Percentiles rank a stretch among this genome's conserved stretches.
Evolutionary conservation across 352 stramenopile genomes (phyloP).

Genomic region (Globisporangium cederbergense): DNA sequence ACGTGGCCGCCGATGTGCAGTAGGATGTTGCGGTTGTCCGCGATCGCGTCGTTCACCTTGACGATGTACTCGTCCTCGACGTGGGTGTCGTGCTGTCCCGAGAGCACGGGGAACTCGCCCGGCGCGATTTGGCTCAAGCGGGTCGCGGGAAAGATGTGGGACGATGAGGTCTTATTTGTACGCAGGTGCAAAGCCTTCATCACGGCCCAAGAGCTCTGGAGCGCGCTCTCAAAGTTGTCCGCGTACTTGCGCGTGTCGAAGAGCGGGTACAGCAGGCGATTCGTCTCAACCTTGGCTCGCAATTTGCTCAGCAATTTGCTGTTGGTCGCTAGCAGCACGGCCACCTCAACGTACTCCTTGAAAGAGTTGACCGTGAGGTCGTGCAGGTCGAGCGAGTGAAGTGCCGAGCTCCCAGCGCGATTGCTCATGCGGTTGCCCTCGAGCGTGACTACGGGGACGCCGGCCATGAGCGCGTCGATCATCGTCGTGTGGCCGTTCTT

Average conservation of each 20-base stretch:
- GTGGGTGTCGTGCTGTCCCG: slow-evolving; percentile 31
- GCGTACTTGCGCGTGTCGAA: slow-evolving; percentile 70
- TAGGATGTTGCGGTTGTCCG: slow-evolving; percentile 29
- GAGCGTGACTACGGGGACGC: slow-evolving; percentile 69
- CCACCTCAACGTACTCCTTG: slow-evolving; percentile 82
- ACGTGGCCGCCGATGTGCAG: slow-evolving; percentile 64
- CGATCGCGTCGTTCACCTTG: slow-evolving; percentile 29
- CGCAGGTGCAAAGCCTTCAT: slow-evolving; percentile 18
- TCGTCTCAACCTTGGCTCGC: slow-evolving; percentile 35
- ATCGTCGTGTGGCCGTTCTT: slow-evolving; percentile 87
- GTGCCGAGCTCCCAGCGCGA: slow-evolving; percentile 51
- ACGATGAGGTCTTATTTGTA: background rate
- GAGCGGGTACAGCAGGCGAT: slow-evolving; percentile 42
- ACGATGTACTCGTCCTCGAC: slow-evolving; percentile 36
- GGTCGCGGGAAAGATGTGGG: slow-evolving; percentile 46
- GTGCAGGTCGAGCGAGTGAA: slow-evolving; percentile 47
- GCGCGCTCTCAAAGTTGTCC: slow-evolving; percentile 35
- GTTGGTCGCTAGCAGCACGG: slow-evolving; percentile 46
- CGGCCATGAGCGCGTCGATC: slow-evolving; percentile 74
- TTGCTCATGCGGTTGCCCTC: slow-evolving; percentile 70
- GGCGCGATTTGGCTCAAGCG: slow-evolving; percentile 16
- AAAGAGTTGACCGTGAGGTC: slow-evolving; percentile 59
- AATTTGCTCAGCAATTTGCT: slow-evolving; percentile 29
- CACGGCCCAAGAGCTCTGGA: slow-evolving; percentile 48
- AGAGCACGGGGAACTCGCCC: slow-evolving; percentile 34